Base-by-base conservation (phyloP, 805 yeast species). In the Nakazawaea peltata region DNA sequence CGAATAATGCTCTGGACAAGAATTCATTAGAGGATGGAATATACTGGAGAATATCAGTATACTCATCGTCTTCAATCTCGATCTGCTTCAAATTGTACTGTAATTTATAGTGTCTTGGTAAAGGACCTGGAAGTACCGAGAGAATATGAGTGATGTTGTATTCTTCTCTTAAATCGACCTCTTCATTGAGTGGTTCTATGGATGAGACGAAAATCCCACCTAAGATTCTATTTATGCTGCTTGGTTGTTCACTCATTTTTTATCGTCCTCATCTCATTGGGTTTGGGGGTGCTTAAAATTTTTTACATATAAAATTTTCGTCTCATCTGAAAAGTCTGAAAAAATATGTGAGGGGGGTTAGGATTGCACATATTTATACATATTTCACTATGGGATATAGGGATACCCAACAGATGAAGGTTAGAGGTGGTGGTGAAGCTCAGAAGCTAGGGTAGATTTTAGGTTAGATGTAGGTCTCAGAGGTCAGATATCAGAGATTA, bases 161-260 rank as follows among this genome's bases (percentile, higher is more conserved):
- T 16, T 71, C 63, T 16, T 62, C 61, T 21, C 56, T 57, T 28
- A 84, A 56, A 28, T 81, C 75, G 11, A 65, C 56, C 28, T 60
- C 68, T 3, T 73, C 67, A 12, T 69, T 59, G 16, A 87, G 58
- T 0, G 95, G 82, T 33, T 71, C 73, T 15, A 80, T 61, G 1
- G 92, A 74, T 4, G 95, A 87, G 12, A 90, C 56, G 56, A 77
- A 83, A 2, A 90, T 68, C 7, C 79, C 78, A 18, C 94, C 94
- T n/a, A 84, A 56, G n/a, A 87, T 69, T 48, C 94, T 65, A 37
- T 72, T 65, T 40, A 69, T n/a, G n/a, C n/a, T n/a, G n/a, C n/a
- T n/a, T n/a, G n/a, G n/a, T n/a, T n/a, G n/a, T n/a, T n/a, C n/a
- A 53, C 18, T 57, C 50, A n/a, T n/a, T n/a, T n/a, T n/a, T n/a